phyloP scores from a whole-genome alignment of 2,329 filamentous ascomycete species.

The Arthrobotrys conoides region DNA sequence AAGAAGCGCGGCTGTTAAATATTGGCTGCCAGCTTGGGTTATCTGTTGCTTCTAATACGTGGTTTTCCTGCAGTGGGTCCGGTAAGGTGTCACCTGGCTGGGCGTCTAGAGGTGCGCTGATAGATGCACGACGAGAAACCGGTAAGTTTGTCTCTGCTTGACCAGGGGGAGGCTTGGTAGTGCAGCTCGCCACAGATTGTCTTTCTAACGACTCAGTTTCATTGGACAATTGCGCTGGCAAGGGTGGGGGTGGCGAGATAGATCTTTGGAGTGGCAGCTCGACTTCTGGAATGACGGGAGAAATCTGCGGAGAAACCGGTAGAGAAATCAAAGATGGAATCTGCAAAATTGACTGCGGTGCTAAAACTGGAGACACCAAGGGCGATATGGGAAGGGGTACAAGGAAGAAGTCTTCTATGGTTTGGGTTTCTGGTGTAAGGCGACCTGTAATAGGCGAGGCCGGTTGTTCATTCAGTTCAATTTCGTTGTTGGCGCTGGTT shows the following conservation, averaged over 20 bases:
- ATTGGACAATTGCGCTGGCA: not conserved
- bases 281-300: not conserved
- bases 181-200: constrained; percentile 13
- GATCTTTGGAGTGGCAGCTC: not conserved
- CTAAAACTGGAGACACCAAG: not conserved
- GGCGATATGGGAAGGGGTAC: constrained; percentile 42
- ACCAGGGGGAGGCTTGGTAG: not conserved
- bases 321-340: constrained; percentile 19
- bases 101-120: not conserved
- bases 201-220: constrained; percentile 29
- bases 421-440: not conserved
- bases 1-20: constrained; percentile 7
- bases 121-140: constrained; percentile 10
- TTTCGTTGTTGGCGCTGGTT: not conserved
- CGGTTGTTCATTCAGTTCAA: not conserved
- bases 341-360: not conserved
- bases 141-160: constrained; percentile 1
- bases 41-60: not conserved
- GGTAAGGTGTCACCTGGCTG: not conserved
- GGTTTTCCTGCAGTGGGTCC: not conserved
- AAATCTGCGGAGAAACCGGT: not conserved
- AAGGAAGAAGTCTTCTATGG: not conserved
- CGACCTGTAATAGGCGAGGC: not conserved
- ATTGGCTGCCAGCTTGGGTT: not conserved
- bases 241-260: not conserved